A percentile compares a stretch with the other conserved stretches of the same genome.
phyloP scores from a whole-genome alignment of 2,329 filamentous ascomycete genomes.

The Phymatotrichopsis omnivora region DNA sequence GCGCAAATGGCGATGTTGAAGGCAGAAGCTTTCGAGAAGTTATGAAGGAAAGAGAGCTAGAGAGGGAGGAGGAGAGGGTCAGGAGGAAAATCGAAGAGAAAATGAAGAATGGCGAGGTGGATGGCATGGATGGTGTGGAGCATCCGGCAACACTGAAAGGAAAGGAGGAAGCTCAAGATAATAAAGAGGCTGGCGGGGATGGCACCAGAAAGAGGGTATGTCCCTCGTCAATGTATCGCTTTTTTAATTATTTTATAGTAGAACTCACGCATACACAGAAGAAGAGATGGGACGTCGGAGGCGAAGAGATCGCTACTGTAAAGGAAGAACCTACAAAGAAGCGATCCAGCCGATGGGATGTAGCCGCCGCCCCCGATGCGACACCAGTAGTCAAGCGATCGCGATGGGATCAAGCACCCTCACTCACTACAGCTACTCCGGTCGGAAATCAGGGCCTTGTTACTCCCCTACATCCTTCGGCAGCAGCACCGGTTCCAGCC shows the following conservation, averaged over 20 bases:
- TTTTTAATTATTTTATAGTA: background rate
- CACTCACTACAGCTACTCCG: constrained; percentile 54
- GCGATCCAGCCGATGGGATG: constrained; percentile 57
- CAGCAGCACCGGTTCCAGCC: constrained; percentile 41
- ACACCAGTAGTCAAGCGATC: constrained; percentile 48
- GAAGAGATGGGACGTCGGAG: constrained; percentile 81
- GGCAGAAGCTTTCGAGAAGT: constrained; percentile 78
- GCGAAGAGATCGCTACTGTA: constrained; percentile 44
- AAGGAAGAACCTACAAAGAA: constrained; percentile 49
- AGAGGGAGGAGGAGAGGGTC: constrained; percentile 87
- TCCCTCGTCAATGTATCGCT: constrained; percentile 1
- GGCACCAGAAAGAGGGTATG: constrained; percentile 33
- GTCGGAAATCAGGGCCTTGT: constrained; percentile 63
- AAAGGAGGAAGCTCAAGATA: constrained; percentile 55
- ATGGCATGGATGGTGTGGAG: constrained; percentile 40
- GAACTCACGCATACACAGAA: constrained; percentile 41
- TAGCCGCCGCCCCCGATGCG: constrained; percentile 26
- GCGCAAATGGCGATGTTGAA: constrained; percentile 57
- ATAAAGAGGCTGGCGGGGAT: constrained; percentile 57
- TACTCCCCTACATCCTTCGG: constrained; percentile 64
- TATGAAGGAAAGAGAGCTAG: constrained; percentile 82
- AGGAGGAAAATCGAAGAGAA: constrained; percentile 69
- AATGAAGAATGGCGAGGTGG: constrained; percentile 45
- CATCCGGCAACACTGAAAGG: constrained; percentile 63
- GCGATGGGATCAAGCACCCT: constrained; percentile 84